phyloP scores from a whole-genome alignment of 2,329 filamentous ascomycete genomes.

The Sodiomyces alkalinus region DNA sequence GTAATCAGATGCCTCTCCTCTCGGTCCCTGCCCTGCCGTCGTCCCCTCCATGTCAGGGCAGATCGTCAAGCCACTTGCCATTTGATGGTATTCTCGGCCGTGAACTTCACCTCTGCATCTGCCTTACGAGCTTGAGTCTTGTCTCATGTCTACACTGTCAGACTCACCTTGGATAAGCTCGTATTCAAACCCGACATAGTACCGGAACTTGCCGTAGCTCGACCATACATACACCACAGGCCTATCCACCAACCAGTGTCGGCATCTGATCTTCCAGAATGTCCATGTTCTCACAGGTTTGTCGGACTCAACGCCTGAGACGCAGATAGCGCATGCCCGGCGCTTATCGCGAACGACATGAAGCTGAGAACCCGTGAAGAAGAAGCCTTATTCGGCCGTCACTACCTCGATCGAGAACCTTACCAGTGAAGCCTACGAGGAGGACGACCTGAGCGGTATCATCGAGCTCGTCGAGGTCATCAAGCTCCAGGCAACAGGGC shows the following conservation, averaged over 20 bases:
- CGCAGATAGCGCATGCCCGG: not conserved
- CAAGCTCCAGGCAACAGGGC: conserved; percentile 73
- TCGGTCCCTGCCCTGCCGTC: too few relatives aligned
- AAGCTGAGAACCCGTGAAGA: conserved; percentile 3
- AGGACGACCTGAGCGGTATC: conserved; percentile 83
- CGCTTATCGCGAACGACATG: not conserved
- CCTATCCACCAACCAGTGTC: not conserved
- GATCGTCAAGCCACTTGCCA: too few relatives aligned
- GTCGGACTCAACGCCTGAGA: not conserved
- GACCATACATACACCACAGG: not conserved
- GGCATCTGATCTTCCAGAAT: not conserved
- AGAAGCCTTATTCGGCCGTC: conserved; percentile 82
- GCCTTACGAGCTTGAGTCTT: not conserved
- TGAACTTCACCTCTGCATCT: not conserved
- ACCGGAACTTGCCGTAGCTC: not conserved
- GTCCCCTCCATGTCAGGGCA: too few relatives aligned
- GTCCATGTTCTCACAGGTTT: conserved; percentile 3
- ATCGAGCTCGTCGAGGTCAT: conserved; percentile 91
- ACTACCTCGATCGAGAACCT: conserved; percentile 85
- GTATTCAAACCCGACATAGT: not conserved
- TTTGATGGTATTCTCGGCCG: too few relatives aligned
- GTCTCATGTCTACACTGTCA: too few relatives aligned
- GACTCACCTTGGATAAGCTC: too few relatives aligned
- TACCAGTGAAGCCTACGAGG: conserved; percentile 77
- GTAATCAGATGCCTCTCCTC: too few relatives aligned